Base-by-base conservation (phyloP, 2,329 filamentous ascomycete genomes). In the Colletotrichum sp. region DNA sequence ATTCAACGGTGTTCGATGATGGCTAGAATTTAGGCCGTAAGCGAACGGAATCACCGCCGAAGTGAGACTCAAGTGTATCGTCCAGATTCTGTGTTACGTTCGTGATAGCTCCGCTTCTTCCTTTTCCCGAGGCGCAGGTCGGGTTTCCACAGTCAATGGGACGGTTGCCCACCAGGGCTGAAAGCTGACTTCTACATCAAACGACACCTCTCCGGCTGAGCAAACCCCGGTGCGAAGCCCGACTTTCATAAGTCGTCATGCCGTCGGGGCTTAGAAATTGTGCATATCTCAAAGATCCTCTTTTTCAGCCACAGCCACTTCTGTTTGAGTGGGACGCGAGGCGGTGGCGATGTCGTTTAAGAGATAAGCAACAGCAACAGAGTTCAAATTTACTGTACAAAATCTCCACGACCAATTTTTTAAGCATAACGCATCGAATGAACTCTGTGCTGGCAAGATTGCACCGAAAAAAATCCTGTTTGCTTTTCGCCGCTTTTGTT, bases 361-460 rank as follows among this genome's bases (percentile, higher is more conserved):
- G 34, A n/a, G 32, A 24, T n/a, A 43, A 36, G 8, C 16, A 59
- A 68, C 30, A 68, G 10, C 14, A 59, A 21, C 30, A 39, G 24
- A 48, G 24, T 43, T 72, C 48, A 43, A 48, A 34, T 72, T 48
- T 60, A 59, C 52, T 60, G 65, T 68, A 68, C 55, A 34, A 48
- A 57, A 39, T 57, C 26, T 66, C 61, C 68, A 30, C 55, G 34
- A 26, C 18, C 26, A 28, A 55, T 5, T 26, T 72, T 67, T 75
- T 75, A 75, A 68, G 63, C 61, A 75, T 71, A 68, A 72, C 34
- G 26, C 21, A 61, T 67, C 24, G 30, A 63, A 72, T 55, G 61
- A 72, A 63, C 55, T 21, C 21, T 63, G 52, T 26, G 32, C 48
- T 61, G 26, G 64, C 36, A 28, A 28, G 34, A 66, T 39, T 32